Base-by-base conservation (phyloP, 768 basidiomycete species). In the Mycena pura region DNA sequence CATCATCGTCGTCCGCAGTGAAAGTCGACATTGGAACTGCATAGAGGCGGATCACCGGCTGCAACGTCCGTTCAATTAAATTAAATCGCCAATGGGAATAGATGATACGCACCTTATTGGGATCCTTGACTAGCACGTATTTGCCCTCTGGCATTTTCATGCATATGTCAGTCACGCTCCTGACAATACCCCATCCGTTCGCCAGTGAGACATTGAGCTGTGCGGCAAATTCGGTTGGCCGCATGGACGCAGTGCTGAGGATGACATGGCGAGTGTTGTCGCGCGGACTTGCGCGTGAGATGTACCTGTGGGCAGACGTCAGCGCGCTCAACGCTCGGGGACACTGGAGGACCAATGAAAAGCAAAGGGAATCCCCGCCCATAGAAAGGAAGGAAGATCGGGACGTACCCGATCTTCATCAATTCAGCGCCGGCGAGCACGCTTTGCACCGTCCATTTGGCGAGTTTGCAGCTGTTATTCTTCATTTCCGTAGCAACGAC, bases 401-500 rank as follows among this genome's bases (percentile, higher is more conserved):
- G 43, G 25, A 83, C 89, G 58, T 67, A 96, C 94, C 96, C 96
- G 72, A 99, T 94, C 80, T 99, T 99, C 89, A 99, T 91, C 62
- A 89, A 78, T 49, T 99, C 97, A 21, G 95, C 96, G 41, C 97
- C 97, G 41, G 97, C 95, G 32, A 99, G 81, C 36, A 98, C 83
- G 71, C 92, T 92, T 80, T 98, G 95, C 17, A 98, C 93, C 0
- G 96, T 90, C 95, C 96, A 99, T 70, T 96, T 91, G 19, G 96
- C 95, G 27, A 99, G 84, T 76, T 99, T 99, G 79, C 90, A 95
- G 68, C 90, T 93, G 79, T 99, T 99, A 78, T 99, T 99, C 82
- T 99, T 99, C 97, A 99, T 99, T 82, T 99, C 97, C 24, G 94
- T 96, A 32, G 97, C 95, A 60, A 99, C 95, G 40, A 99, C 96